phyloP scores from a whole-genome alignment of 1,284 basidiomycete species.

The Omphalotus olearius region DNA sequence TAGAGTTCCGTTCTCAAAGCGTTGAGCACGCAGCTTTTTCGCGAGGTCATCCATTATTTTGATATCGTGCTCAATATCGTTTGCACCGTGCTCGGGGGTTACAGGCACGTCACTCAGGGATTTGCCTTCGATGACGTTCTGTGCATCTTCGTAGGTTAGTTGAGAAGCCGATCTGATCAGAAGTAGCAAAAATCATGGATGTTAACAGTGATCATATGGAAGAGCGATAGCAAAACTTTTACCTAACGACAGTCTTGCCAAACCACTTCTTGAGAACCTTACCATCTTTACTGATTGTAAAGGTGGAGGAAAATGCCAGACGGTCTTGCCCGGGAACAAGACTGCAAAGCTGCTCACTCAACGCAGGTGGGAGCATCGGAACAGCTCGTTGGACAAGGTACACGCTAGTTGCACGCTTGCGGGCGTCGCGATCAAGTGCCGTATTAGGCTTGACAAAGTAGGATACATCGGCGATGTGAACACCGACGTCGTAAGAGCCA shows the following conservation, averaged over 20 bases:
- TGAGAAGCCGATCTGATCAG: constrained; percentile 74
- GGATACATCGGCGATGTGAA: constrained; percentile 95
- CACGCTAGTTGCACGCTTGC: constrained; percentile 95
- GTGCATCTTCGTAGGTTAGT: constrained; percentile 80
- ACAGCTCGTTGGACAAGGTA: constrained; percentile 94
- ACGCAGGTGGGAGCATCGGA: constrained; percentile 91
- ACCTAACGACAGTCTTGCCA: constrained; percentile 91
- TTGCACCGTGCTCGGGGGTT: constrained; percentile 50
- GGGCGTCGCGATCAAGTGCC: constrained; percentile 94
- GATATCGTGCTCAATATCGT: constrained; percentile 76
- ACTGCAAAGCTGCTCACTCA: constrained; percentile 93
- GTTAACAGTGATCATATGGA: background rate
- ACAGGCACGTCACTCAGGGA: constrained; percentile 50
- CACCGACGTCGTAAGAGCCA: constrained; percentile 86
- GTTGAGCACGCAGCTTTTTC: constrained; percentile 66
- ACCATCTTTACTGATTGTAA: constrained; percentile 84
- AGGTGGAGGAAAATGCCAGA: constrained; percentile 84
- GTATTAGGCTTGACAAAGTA: constrained; percentile 97
- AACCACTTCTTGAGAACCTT: constrained; percentile 88
- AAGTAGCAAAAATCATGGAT: constrained; percentile 8
- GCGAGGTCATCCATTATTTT: constrained; percentile 68
- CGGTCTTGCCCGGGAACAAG: constrained; percentile 85
- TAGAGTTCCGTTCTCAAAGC: constrained; percentile 83
- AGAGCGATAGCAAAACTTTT: constrained; percentile 20
- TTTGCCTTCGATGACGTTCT: constrained; percentile 78